Percentiles rank a stretch among this genome's conserved stretches.
Evolutionary conservation across 306 rosid species (phyloP).

Genomic region (Medicago ruthenica): DNA sequence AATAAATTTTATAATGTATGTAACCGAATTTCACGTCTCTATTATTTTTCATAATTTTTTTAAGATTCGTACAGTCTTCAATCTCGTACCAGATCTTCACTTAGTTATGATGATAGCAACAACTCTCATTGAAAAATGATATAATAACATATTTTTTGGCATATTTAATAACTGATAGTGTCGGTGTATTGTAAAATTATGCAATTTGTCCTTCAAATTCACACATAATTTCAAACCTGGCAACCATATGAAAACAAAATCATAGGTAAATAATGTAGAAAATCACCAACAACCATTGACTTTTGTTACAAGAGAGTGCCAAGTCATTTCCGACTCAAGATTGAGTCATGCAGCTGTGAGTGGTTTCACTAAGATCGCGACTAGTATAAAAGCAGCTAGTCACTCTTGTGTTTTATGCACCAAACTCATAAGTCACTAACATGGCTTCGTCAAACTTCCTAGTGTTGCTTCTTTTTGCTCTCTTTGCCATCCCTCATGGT

Average conservation of each 20-base stretch:
- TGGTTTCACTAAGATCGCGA: background rate
- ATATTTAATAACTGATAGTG: background rate
- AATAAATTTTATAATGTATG: no score
- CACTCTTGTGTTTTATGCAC: background rate
- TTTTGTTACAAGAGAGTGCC: constrained; percentile 3
- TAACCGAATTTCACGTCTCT: no score
- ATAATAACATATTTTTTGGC: background rate
- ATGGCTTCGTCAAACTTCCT: constrained; percentile 33
- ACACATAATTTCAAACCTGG: background rate
- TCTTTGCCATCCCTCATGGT: constrained; percentile 1
- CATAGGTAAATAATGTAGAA: background rate
- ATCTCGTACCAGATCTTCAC: background rate
- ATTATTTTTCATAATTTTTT: no score
- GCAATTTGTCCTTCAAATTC: background rate
- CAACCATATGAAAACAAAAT: background rate
- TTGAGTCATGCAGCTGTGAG: background rate
- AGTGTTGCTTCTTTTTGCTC: constrained; percentile 21
- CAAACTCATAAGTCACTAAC: background rate
- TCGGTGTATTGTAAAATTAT: background rate
- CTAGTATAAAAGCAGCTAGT: background rate
- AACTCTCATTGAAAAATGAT: background rate
- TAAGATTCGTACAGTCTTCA: background rate
- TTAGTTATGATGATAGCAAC: background rate
- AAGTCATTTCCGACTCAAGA: background rate
- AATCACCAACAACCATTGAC: background rate